Base-by-base conservation (phyloP, 164 flowering plant genomes). In the Vitis amurensis region DNA sequence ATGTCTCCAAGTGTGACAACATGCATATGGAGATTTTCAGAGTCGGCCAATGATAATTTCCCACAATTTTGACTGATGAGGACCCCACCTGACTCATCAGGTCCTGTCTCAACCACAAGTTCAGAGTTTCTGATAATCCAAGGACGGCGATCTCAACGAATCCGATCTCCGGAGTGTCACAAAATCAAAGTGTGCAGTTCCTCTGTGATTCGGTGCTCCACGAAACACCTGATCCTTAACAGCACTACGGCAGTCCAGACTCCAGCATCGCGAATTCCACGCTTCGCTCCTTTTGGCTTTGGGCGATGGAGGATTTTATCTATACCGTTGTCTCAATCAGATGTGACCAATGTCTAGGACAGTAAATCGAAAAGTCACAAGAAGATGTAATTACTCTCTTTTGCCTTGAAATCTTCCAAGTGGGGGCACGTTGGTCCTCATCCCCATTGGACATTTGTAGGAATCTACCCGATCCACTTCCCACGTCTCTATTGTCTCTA, bases 21-120 rank as follows among this genome's bases (percentile, higher is more conserved):
- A 37, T 37, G 7, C 44, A 37, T 37, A 37, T 37, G 44, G 44
- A 5, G 31, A 44, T 13, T 30, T 66, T 66, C 51, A 55, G 49
- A 10, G 52, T 31, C 12, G 27, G 70, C 55, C 70, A 58, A 44
- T 59, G 55, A 51, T 31, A 44, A 29, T 11, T 53, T 11, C 52
- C 66, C 17, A 44, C 49, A 44, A 48, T 53, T 44, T 70, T 62
- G 72, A 70, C 66, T 37, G 64, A 31, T 15, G 11, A 60, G 10
- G 60, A 58, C 30, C 27, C 27, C 30, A 17, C 11, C 27, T 19
- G 60, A 58, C 60, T 17, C 60, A 58, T 8, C 15, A 8, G 9
- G 63, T 23, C 27, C 27, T 1, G 27, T 23, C 27, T 23, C 27
- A 23, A 23, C 27, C 27, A 23, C 27, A 1, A 23, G 27, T 23